Percentiles rank a stretch among this genome's conserved stretches.
phyloP scores from a whole-genome alignment of 2,329 filamentous ascomycete species.

The Aspergillus ustus region DNA sequence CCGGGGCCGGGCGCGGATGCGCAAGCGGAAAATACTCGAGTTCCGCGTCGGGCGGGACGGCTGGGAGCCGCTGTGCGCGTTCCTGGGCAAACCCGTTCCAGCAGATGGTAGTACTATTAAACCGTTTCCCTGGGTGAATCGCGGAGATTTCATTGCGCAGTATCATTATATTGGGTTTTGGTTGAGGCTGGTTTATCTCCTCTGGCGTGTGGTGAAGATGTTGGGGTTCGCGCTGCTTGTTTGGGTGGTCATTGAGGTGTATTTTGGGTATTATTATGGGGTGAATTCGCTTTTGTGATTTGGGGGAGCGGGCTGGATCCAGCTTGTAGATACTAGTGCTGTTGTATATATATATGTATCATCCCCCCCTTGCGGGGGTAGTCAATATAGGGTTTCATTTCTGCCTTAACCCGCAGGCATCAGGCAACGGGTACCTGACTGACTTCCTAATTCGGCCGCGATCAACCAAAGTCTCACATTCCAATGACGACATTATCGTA shows the following conservation, averaged over 20 bases:
- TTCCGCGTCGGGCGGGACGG: slow-evolving; percentile 39
- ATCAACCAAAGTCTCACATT: slow-evolving; percentile 1
- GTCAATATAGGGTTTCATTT: not conserved
- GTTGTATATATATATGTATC: too few species aligned
- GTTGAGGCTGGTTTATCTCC: not conserved
- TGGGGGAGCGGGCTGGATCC: too few species aligned
- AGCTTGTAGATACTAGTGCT: too few species aligned
- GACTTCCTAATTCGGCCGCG: slow-evolving; percentile 9
- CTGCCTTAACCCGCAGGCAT: not conserved
- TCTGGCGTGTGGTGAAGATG: not conserved
- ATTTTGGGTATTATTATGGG: not conserved
- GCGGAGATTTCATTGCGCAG: not conserved
- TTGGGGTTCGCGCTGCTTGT: not conserved
- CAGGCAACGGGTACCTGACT: not conserved
- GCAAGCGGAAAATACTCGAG: slow-evolving; percentile 24
- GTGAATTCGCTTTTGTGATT: not conserved
- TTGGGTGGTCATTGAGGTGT: not conserved
- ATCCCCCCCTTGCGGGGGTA: too few species aligned
- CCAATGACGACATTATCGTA: slow-evolving; percentile 11
- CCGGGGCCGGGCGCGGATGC: not conserved
- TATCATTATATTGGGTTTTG: not conserved
- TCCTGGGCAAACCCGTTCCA: slow-evolving; percentile 18
- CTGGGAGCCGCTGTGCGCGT: slow-evolving; percentile 51
- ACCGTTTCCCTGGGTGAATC: not conserved
- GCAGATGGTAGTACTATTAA: too few species aligned